Conservation (phyloP, 2,329 filamentous ascomycete genomes). For the Calonectria pteridis region DNA sequence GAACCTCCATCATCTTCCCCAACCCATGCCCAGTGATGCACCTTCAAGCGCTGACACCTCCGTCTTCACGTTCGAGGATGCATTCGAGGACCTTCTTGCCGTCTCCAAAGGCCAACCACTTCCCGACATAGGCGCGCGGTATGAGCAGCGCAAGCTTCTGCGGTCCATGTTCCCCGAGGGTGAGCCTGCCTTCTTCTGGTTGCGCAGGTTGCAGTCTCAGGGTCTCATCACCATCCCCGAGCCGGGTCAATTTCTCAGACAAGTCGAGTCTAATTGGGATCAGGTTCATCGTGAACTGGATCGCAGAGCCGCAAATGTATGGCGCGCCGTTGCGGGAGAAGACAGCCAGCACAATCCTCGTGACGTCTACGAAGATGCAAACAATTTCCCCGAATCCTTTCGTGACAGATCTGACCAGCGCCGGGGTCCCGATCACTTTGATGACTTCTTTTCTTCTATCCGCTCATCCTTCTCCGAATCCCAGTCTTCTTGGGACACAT, state of each 20-base stretch:
- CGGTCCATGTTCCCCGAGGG: conserved; percentile 54
- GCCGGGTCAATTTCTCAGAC: conserved; percentile 29
- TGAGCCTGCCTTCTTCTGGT: conserved; percentile 58
- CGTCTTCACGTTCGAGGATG: conserved; percentile 66
- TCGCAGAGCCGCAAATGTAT: conserved; percentile 44
- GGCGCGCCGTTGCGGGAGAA: conserved; percentile 37
- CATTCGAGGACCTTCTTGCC: conserved; percentile 69
- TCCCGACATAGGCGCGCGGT: conserved; percentile 52
- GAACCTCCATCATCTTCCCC: conserved; percentile 58
- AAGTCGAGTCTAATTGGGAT: conserved; percentile 43
- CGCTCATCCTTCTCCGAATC: conserved; percentile 52
- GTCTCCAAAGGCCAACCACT: conserved; percentile 58
- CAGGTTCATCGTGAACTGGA: conserved; percentile 49
- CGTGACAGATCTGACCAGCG: conserved; percentile 18
- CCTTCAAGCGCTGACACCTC: conserved; percentile 51
- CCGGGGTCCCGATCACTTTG: conserved; percentile 50
- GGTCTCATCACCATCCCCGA: conserved; percentile 52
- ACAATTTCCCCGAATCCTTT: conserved; percentile 22
- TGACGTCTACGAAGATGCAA: conserved; percentile 27
- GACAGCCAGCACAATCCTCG: conserved; percentile 22
- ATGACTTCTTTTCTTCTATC: conserved; percentile 57
- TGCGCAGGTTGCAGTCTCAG: conserved; percentile 52
- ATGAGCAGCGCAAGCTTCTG: conserved; percentile 53
- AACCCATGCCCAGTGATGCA: conserved; percentile 61
- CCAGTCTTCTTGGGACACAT: conserved; percentile 55